Conservation (phyloP, 2,329 filamentous ascomycete species). For the Arthrobotrys entomopaga region DNA sequence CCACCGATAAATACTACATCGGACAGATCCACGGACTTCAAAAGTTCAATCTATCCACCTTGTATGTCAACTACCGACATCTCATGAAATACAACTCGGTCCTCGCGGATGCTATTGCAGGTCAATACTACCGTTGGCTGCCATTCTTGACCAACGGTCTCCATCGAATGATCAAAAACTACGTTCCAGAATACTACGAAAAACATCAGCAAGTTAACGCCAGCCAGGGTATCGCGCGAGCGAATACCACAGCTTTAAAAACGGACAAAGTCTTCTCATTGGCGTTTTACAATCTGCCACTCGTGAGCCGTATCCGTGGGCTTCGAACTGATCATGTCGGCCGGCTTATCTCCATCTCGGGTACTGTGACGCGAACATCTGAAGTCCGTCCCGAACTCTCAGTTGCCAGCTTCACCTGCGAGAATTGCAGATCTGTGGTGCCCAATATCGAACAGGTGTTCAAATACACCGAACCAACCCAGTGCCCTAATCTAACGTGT, state of each 20-base stretch:
- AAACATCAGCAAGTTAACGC: conserved; percentile 49
- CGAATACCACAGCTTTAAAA: conserved; percentile 74
- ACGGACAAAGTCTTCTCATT: conserved; percentile 95
- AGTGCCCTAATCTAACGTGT: conserved; percentile 89
- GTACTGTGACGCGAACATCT: conserved; percentile 94
- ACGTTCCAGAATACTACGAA: conserved; percentile 87
- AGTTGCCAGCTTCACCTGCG: conserved; percentile 89
- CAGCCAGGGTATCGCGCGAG: conserved; percentile 60
- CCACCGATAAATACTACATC: conserved; percentile 84
- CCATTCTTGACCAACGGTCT: conserved; percentile 89
- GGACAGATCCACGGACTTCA: conserved; percentile 83
- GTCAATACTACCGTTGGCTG: conserved; percentile 92
- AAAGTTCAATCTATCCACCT: conserved; percentile 78
- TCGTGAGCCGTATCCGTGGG: conserved; percentile 85
- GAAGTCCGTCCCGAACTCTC: conserved; percentile 95
- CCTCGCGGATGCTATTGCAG: conserved; percentile 84
- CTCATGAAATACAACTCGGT: conserved; percentile 76
- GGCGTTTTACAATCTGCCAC: conserved; percentile 90
- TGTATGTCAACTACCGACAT: conserved; percentile 89
- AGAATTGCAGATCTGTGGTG: conserved; percentile 83
- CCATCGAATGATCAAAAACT: conserved; percentile 92
- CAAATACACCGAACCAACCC: conserved; percentile 93
- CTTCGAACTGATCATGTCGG: conserved; percentile 91
- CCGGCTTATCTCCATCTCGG: conserved; percentile 92
- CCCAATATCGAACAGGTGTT: conserved; percentile 97